A percentile compares a stretch with the other conserved stretches of the same genome.
Conservation (phyloP, 2,329 filamentous ascomycete genomes). For the Aspergillus hiratsukae region DNA sequence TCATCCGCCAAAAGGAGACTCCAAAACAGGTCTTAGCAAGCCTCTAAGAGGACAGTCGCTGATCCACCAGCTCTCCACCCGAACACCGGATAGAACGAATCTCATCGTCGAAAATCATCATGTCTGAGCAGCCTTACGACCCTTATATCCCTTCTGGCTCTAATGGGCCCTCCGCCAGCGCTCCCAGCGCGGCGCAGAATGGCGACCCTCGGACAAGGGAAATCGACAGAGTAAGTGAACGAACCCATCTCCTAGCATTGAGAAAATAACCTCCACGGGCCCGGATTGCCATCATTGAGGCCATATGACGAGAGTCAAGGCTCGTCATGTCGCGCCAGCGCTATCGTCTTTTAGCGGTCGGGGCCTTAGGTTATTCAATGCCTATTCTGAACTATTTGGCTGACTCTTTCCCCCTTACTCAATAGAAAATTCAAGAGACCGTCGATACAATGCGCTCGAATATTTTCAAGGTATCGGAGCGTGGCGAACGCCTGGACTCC, state of each 20-base stretch:
- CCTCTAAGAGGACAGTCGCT: slow-evolving; percentile 13
- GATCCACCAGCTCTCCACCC: slow-evolving; percentile 13
- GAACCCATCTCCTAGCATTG: slow-evolving; percentile 5
- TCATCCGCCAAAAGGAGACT: slow-evolving; percentile 6
- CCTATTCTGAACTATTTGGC: slow-evolving; percentile 8
- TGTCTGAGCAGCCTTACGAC: slow-evolving; percentile 71
- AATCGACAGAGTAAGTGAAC: slow-evolving; percentile 74
- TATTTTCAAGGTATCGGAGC: slow-evolving; percentile 92
- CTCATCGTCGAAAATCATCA: slow-evolving; percentile 29
- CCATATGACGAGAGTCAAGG: not conserved
- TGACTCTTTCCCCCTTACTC: slow-evolving; percentile 13
- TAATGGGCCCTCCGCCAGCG: slow-evolving; percentile 40
- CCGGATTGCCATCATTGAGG: not conserved
- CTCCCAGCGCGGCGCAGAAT: slow-evolving; percentile 49
- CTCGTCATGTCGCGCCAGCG: not conserved
- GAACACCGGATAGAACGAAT: slow-evolving; percentile 7
- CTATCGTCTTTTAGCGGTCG: not conserved
- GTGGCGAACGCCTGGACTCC: slow-evolving; percentile 81
- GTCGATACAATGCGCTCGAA: slow-evolving; percentile 95
- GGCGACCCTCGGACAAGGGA: slow-evolving; percentile 65
- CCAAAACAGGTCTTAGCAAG: slow-evolving; percentile 9
- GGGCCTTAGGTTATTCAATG: not conserved
- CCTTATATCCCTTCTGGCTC: slow-evolving; percentile 76
- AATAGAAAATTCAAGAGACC: slow-evolving; percentile 93
- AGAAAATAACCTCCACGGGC: not conserved